Base-by-base conservation (phyloP, 2,329 filamentous ascomycete species). In the Cladobotryum mycophilum region DNA sequence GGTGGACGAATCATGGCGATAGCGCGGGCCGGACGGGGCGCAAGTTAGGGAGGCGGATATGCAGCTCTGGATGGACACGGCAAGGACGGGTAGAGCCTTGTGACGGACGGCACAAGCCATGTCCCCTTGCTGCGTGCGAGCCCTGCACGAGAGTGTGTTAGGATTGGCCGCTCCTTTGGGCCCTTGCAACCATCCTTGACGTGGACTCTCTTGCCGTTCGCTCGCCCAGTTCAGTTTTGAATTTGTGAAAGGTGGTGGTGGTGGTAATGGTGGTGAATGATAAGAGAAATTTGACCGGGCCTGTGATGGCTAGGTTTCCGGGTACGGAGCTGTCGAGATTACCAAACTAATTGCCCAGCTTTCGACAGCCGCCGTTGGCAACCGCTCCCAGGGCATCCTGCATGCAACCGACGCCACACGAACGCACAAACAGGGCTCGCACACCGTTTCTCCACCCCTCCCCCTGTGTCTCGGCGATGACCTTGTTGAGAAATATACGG, bases 61-160 rank as follows among this genome's bases (percentile, higher is more conserved):
- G 51, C 51, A 53, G 42, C 51, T 53, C 43, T 43, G 44, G 48
- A 40, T 49, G 38, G 49, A 51, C 56, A 58, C 58, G 60, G 63
- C 57, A 60, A 61, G 57, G 60, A 63, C 64, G 64, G 64, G 64
- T 67, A 56, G 63, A 66, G 61, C 64, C 64, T 67, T 66, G 59
- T 61, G 59, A 56, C 56, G 60, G 61, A 53, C 56, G 56, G 58
- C 47, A 37, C 42, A 53, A 41, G 51, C 51, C 51, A 49, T 45
- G 11, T 33, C 25, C 25, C 25, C 25, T 30, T 30, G 25, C 25
- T 30, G 37, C 47, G 15, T 25, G 41, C 15, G 41, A 43, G 41
- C 20, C 41, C 20, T 43, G 41, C 15, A 43, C 20, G 4, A 18
- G 5, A 43, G 41, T 14, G 13, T 43, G 41, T 25, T 18, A 18